Percentiles rank a stretch among this genome's conserved stretches.
Conservation (phyloP, 495 filamentous ascomycete genomes). For the Usnea hakonensis region DNA sequence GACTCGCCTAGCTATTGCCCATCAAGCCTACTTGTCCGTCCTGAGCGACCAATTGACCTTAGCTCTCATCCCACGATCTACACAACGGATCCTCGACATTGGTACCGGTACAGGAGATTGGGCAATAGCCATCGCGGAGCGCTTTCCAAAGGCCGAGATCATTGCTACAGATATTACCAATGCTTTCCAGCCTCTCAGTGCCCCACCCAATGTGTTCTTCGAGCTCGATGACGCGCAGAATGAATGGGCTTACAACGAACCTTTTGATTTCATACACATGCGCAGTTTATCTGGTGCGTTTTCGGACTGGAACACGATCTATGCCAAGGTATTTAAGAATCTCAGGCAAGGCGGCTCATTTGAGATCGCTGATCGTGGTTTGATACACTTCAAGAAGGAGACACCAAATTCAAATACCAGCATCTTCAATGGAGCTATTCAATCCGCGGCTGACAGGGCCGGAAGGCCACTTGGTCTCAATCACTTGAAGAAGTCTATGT, state of each 20-base stretch:
- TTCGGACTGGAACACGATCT: slow-evolving; percentile 49
- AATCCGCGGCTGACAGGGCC: slow-evolving; percentile 29
- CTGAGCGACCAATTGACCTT: slow-evolving; percentile 53
- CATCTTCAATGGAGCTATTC: slow-evolving; percentile 34
- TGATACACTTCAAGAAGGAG: slow-evolving; percentile 29
- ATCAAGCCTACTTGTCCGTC: slow-evolving; percentile 56
- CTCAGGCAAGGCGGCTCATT: slow-evolving; percentile 59
- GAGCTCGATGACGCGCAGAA: slow-evolving; percentile 60
- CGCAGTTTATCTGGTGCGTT: slow-evolving; percentile 58
- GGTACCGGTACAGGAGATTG: slow-evolving; percentile 66
- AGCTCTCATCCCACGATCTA: slow-evolving; percentile 45
- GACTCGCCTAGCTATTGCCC: slow-evolving; percentile 58
- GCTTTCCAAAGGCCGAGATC: slow-evolving; percentile 54
- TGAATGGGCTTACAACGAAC: slow-evolving; percentile 47
- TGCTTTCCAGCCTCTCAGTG: slow-evolving; percentile 21
- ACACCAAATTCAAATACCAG: slow-evolving; percentile 32
- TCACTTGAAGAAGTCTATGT: slow-evolving; percentile 46
- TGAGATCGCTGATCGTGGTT: slow-evolving; percentile 43
- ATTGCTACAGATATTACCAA: slow-evolving; percentile 59
- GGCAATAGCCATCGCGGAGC: slow-evolving; percentile 64
- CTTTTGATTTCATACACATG: slow-evolving; percentile 61
- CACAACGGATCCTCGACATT: slow-evolving; percentile 56
- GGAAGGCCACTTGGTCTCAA: slow-evolving; percentile 39
- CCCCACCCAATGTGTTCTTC: slow-evolving; percentile 60
- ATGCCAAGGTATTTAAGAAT: slow-evolving; percentile 51